These are phyloP conservation scores for Tubosaeta sp. DNA, from an alignment of 768 basidiomycete species.

Conservation along the genomic window DNA sequence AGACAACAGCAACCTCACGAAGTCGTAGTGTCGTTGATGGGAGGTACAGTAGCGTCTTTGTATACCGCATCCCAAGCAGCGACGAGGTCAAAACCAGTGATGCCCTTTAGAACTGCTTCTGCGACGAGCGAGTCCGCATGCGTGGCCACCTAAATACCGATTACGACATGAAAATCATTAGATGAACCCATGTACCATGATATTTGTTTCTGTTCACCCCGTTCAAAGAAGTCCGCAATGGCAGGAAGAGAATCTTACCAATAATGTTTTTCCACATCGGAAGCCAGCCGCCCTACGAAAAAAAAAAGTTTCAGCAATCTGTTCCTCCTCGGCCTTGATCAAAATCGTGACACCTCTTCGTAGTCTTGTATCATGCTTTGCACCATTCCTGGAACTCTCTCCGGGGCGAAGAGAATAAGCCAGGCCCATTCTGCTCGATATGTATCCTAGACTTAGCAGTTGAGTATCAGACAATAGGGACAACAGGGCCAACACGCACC, in stretches of 20 bases:
- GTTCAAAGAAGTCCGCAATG: neutral
- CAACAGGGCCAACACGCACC: conserved; percentile 37
- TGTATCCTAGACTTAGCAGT: conserved; percentile 52
- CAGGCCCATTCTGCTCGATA: conserved; percentile 78
- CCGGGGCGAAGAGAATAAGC: conserved; percentile 72
- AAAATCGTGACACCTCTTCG: conserved; percentile 48
- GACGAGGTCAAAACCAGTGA: conserved; percentile 57
- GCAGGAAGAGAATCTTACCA: conserved; percentile 32
- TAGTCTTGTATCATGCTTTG: conserved; percentile 80
- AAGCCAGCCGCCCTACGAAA: conserved; percentile 64
- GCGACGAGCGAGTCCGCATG: conserved; percentile 78
- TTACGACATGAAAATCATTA: neutral
- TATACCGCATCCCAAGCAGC: conserved; percentile 70
- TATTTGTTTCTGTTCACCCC: conserved; percentile 58
- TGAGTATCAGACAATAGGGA: neutral
- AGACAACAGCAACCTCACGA: conserved; percentile 33
- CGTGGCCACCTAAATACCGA: conserved; percentile 52
- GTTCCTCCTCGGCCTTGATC: neutral
- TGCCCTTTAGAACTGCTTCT: conserved; percentile 64
- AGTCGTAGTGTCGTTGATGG: conserved; percentile 48
- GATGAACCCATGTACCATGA: conserved; percentile 49
- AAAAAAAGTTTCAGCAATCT: neutral
- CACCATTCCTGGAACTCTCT: conserved; percentile 72
- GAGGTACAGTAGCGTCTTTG: conserved; percentile 68
- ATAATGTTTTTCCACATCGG: conserved; percentile 91